Percentiles rank a stretch among this genome's conserved stretches.
Evolutionary conservation across 345 rosid genomes (phyloP).

Genomic region (Citrus trifoliata): DNA sequence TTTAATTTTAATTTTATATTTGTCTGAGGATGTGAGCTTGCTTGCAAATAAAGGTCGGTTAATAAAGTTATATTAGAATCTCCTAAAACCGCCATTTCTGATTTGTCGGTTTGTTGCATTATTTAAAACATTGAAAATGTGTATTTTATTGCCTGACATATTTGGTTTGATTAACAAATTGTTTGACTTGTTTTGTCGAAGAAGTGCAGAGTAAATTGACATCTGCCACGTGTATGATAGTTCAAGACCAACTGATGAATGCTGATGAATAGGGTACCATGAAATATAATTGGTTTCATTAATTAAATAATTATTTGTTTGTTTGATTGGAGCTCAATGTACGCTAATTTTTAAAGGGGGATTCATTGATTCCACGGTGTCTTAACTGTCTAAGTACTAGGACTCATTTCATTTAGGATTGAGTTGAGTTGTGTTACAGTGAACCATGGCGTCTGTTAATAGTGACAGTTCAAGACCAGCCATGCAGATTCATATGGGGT

Average conservation of each 20-base stretch:
- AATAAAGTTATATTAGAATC: constrained; percentile 24
- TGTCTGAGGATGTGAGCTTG: constrained; percentile 6
- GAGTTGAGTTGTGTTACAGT: constrained; percentile 4
- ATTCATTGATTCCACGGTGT: constrained; percentile 7
- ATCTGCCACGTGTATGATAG: constrained; percentile 43
- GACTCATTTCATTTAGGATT: neutral
- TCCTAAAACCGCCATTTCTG: constrained; percentile 38
- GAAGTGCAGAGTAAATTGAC: constrained; percentile 18
- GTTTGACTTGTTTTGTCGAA: constrained; percentile 20
- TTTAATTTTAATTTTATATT: neutral
- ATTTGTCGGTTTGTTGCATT: constrained; percentile 43
- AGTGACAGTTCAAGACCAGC: constrained; percentile 31
- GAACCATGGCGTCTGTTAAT: constrained; percentile 26
- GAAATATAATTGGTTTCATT: neutral
- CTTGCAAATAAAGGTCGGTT: constrained; percentile 36
- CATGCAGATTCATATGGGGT: neutral
- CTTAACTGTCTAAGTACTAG: neutral
- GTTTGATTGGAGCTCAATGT: neutral
- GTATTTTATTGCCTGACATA: neutral
- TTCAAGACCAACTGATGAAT: constrained; percentile 20
- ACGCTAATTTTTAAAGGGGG: neutral
- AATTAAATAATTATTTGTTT: neutral
- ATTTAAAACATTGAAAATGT: neutral
- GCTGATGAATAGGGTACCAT: neutral
- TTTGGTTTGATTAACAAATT: constrained; percentile 14